Evolutionary conservation across 1,284 basidiomycete species (phyloP).

Genomic region (Tylopilus sp.): DNA sequence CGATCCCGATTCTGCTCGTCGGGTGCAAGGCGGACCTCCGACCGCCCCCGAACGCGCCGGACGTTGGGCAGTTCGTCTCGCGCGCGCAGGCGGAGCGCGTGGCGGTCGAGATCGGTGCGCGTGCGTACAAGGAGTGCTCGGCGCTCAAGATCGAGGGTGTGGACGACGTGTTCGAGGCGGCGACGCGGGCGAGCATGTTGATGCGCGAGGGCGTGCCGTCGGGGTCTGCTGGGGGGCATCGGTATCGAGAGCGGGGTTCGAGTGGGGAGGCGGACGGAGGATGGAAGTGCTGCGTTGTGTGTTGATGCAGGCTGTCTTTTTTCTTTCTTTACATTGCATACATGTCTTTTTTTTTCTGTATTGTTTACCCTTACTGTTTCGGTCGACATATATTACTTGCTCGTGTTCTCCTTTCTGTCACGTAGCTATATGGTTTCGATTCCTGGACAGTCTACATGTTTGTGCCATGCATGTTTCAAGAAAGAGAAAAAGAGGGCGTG

Average conservation of each 20-base stretch:
- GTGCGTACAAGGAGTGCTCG: slow-evolving; percentile 91
- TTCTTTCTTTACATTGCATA: not conserved
- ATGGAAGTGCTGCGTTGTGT: slow-evolving; percentile 60
- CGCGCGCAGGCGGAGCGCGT: slow-evolving; percentile 75
- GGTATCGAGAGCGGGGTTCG: slow-evolving; percentile 17
- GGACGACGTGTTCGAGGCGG: slow-evolving; percentile 93
- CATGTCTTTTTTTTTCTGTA: slow-evolving; percentile 9
- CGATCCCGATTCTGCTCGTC: slow-evolving; percentile 79
- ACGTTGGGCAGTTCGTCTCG: slow-evolving; percentile 54
- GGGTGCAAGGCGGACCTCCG: slow-evolving; percentile 87
- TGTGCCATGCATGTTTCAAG: slow-evolving; percentile 11
- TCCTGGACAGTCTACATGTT: slow-evolving; percentile 15
- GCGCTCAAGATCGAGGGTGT: slow-evolving; percentile 90
- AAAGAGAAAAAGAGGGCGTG: not conserved
- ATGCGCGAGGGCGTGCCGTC: slow-evolving; percentile 79
- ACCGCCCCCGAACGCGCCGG: slow-evolving; percentile 46
- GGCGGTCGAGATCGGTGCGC: slow-evolving; percentile 78
- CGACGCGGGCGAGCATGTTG: slow-evolving; percentile 90
- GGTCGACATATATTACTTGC: no score
- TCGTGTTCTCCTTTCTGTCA: not conserved
- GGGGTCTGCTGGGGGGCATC: slow-evolving; percentile 40
- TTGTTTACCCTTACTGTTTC: not conserved
- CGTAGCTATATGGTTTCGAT: slow-evolving; percentile 4
- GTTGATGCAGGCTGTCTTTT: slow-evolving; percentile 29
- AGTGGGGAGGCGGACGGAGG: slow-evolving; percentile 42